phyloP scores from a whole-genome alignment of 345 rosid species.

The Syzygium aqueum region DNA sequence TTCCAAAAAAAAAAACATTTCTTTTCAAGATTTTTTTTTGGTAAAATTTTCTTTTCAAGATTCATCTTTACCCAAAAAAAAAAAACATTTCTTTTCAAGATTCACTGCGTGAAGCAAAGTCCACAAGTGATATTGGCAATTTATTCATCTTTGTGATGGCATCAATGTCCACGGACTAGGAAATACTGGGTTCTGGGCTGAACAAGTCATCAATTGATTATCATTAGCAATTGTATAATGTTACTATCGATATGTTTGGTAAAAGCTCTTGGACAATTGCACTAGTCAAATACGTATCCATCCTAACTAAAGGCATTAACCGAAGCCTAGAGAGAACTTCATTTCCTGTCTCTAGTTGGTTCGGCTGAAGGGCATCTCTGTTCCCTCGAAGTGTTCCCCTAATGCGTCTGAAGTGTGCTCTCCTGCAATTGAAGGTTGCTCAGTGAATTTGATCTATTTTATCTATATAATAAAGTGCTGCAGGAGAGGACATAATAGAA shows the following conservation, averaged over 20 bases:
- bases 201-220: neutral
- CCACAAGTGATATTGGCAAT: neutral
- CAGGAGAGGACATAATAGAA: neutral
- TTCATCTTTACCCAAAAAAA: too few relatives aligned
- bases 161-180: neutral
- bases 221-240: neutral
- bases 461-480: neutral
- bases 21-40: too few relatives aligned
- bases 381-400: neutral
- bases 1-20: too few relatives aligned
- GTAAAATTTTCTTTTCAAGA: too few relatives aligned
- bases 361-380: neutral
- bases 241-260: neutral
- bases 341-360: neutral
- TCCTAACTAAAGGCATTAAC: neutral
- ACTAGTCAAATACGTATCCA: neutral
- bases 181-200: neutral
- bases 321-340: neutral
- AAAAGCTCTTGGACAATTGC: neutral
- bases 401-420: neutral
- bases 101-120: neutral
- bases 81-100: neutral
- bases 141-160: neutral
- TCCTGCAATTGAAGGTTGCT: neutral
- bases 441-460: neutral